phyloP scores from a whole-genome alignment of 2,329 filamentous ascomycete species.

The Diplodia scrobiculata region DNA sequence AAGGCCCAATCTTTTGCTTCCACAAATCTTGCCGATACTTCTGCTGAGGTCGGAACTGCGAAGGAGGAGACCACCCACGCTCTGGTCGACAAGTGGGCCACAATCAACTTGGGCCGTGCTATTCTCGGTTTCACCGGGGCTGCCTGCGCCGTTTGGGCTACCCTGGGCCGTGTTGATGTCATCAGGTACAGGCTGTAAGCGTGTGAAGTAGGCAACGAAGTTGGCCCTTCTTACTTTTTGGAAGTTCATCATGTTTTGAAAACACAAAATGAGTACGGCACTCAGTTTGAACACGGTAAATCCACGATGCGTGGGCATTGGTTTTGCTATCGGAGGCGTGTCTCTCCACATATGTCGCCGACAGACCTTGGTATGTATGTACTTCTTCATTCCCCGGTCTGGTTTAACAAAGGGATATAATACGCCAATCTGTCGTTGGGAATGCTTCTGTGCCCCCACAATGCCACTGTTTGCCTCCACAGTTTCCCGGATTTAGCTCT shows the following conservation, averaged over 20 bases:
- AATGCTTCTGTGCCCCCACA: too few species aligned
- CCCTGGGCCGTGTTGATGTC: conserved; percentile 31
- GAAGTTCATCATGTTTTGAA: not conserved
- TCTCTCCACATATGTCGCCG: not conserved
- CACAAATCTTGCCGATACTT: conserved; percentile 43
- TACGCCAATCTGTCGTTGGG: too few species aligned
- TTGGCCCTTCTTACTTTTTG: not conserved
- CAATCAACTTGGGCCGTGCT: conserved; percentile 54
- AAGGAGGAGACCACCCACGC: conserved; percentile 52
- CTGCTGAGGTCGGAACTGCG: conserved; percentile 43
- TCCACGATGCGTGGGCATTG: not conserved
- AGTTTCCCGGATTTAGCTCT: too few species aligned
- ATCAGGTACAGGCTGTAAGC: conserved; percentile 16
- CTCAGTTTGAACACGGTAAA: not conserved
- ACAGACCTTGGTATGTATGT: not conserved
- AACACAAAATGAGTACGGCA: not conserved
- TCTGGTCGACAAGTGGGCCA: conserved; percentile 60
- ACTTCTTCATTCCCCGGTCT: not conserved
- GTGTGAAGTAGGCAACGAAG: too few species aligned
- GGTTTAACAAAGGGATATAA: not conserved
- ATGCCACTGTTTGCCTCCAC: too few species aligned
- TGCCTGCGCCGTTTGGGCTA: conserved; percentile 36
- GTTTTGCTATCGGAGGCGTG: not conserved
- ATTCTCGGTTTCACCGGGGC: conserved; percentile 36
- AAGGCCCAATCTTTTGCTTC: conserved; percentile 42